A percentile compares a stretch with the other conserved stretches of the same genome.
These are phyloP conservation scores for Phylloporus rhodoxanthus DNA, from an alignment of 768 basidiomycete species.

Conservation along the genomic window DNA sequence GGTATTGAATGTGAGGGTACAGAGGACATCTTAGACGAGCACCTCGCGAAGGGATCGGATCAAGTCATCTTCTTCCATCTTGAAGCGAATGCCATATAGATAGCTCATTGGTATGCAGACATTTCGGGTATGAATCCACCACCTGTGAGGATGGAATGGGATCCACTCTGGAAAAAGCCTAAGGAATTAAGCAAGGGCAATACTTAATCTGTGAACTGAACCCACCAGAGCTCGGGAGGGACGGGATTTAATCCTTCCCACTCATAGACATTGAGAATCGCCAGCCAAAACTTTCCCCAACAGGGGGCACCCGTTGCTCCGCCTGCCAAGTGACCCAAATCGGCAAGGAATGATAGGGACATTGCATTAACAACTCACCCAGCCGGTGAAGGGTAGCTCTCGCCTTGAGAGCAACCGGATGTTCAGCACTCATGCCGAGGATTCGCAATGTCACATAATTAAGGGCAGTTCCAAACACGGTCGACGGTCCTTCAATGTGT, in stretches of 20 bases:
- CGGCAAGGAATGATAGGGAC: not conserved
- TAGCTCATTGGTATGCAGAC: conserved; percentile 93
- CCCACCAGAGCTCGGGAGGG: conserved; percentile 84
- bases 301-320: conserved; percentile 73
- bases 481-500: conserved; percentile 89
- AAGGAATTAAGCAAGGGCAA: not conserved
- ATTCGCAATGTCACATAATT: conserved; percentile 87
- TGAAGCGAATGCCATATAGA: conserved; percentile 65
- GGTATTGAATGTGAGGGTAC: not conserved
- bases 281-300: conserved; percentile 98
- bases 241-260: no score
- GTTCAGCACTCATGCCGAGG: conserved; percentile 78
- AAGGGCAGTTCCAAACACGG: conserved; percentile 89
- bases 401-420: conserved; percentile 78
- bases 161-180: conserved; percentile 90
- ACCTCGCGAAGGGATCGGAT: conserved; percentile 74
- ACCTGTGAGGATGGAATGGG: conserved; percentile 88
- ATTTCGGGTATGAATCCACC: conserved; percentile 96
- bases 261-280: conserved; percentile 87
- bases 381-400: conserved; percentile 66
- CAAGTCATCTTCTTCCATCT: conserved; percentile 67
- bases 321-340: conserved; percentile 36
- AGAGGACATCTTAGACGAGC: conserved; percentile 7
- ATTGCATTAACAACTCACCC: conserved; percentile 5
- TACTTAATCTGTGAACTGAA: not conserved